Evolutionary conservation across 2,329 filamentous ascomycete species (phyloP).

Genomic region (Sclerotinia subarctica): DNA sequence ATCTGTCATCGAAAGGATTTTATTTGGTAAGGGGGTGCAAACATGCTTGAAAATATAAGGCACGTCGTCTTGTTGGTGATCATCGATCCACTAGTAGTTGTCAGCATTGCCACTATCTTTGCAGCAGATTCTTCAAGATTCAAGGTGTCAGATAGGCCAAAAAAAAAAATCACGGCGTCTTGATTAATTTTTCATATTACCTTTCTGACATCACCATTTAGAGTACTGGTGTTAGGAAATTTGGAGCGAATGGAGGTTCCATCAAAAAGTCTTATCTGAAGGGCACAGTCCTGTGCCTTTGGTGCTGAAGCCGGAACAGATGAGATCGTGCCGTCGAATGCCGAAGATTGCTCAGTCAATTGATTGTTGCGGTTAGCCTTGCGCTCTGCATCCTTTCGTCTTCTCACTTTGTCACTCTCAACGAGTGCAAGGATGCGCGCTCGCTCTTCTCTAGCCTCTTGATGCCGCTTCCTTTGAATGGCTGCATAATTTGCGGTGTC

Average conservation of each 20-base stretch:
- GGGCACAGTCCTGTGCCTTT: constrained; percentile 47
- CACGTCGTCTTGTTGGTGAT: constrained; percentile 53
- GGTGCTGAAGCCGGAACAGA: constrained; percentile 1
- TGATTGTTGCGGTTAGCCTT: constrained; percentile 41
- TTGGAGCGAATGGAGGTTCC: constrained; percentile 72
- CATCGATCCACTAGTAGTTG: constrained; percentile 62
- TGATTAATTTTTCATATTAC: not conserved
- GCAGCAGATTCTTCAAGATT: not conserved
- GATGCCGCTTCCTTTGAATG: constrained; percentile 58
- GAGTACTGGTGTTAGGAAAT: constrained; percentile 62
- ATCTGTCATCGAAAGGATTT: constrained; percentile 69
- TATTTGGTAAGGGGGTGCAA: constrained; percentile 72
- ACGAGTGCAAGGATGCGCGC: constrained; percentile 71
- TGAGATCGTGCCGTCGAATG: constrained; percentile 9
- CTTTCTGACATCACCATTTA: constrained; percentile 63
- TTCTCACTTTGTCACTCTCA: constrained; percentile 72
- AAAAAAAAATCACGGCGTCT: not conserved
- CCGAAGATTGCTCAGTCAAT: not conserved
- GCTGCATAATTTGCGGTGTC: constrained; percentile 50
- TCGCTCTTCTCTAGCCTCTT: constrained; percentile 65
- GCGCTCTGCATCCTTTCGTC: constrained; percentile 51
- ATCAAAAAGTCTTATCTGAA: constrained; percentile 82
- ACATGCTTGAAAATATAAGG: constrained; percentile 86
- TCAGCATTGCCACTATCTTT: constrained; percentile 4
- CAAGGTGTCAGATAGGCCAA: not conserved